Percentiles rank a stretch among this genome's conserved stretches.
Evolutionary conservation across 768 basidiomycete genomes (phyloP).

Genomic region (Mycena capillaripes): DNA sequence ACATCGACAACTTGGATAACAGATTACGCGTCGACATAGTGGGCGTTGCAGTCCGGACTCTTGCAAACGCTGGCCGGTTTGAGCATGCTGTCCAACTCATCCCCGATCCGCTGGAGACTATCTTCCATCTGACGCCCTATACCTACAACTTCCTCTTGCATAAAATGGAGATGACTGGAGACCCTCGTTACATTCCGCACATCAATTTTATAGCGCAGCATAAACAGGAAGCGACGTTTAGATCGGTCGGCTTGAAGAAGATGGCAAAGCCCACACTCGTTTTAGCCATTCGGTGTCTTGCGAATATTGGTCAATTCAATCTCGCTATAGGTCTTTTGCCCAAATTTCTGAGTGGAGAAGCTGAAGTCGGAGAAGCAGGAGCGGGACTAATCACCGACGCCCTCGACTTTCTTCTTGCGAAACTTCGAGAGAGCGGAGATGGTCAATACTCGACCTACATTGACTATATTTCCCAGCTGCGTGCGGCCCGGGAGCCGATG

Average conservation of each 20-base stretch:
- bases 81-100: slow-evolving; percentile 62
- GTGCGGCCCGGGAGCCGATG: neutral
- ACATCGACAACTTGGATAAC: slow-evolving; percentile 25
- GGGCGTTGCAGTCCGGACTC: slow-evolving; percentile 57
- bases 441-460: neutral
- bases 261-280: slow-evolving; percentile 13
- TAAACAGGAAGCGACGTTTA: slow-evolving; percentile 10
- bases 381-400: neutral
- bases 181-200: slow-evolving; percentile 25
- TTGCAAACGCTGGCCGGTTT: slow-evolving; percentile 54
- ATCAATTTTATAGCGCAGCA: slow-evolving; percentile 25
- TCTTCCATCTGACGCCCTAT: slow-evolving; percentile 48
- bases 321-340: slow-evolving; percentile 27
- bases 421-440: neutral
- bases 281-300: slow-evolving; percentile 27
- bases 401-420: slow-evolving; percentile 17
- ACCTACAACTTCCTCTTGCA: slow-evolving; percentile 54
- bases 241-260: neutral
- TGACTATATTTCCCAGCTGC: slow-evolving; percentile 3
- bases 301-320: slow-evolving; percentile 4
- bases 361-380: no score
- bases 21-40: slow-evolving; percentile 26
- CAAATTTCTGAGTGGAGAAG: slow-evolving; percentile 1
- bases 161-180: slow-evolving; percentile 34
- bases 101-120: slow-evolving; percentile 47